Conservation (phyloP, 768 basidiomycete genomes). For the Chalciporus chontae region DNA sequence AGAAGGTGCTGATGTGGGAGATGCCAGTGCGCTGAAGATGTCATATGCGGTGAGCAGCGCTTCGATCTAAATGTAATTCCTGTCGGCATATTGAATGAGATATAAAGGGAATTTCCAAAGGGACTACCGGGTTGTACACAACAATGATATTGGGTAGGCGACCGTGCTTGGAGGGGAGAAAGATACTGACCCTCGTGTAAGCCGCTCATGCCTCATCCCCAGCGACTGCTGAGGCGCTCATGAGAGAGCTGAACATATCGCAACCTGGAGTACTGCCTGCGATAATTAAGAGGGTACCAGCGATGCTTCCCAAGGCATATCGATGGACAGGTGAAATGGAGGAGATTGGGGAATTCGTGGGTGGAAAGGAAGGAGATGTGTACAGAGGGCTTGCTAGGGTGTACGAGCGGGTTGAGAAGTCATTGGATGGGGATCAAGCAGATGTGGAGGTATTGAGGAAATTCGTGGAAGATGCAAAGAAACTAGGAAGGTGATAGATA, state of each 20-base stretch:
- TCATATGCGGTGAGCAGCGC: conserved; percentile 50
- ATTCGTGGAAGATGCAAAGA: conserved; percentile 47
- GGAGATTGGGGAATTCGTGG: conserved; percentile 57
- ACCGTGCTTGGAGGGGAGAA: background rate
- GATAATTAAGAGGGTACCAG: conserved; percentile 37
- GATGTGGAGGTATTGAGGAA: conserved; percentile 40
- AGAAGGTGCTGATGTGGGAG: conserved; percentile 48
- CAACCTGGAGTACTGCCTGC: conserved; percentile 43
- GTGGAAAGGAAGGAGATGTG: conserved; percentile 40
- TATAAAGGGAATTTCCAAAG: conserved; percentile 53
- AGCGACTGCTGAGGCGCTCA: conserved; percentile 54
- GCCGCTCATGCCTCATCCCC: conserved; percentile 57
- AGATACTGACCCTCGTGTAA: conserved; percentile 18
- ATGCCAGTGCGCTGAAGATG: conserved; percentile 63
- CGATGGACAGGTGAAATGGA: conserved; percentile 63
- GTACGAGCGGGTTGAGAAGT: conserved; percentile 42
- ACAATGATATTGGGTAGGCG: conserved; percentile 52
- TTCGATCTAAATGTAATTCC: background rate
- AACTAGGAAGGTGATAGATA: background rate
- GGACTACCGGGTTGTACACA: conserved; percentile 47
- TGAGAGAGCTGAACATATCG: conserved; percentile 45
- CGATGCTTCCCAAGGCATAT: conserved; percentile 61
- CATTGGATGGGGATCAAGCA: conserved; percentile 34
- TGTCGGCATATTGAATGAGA: background rate
- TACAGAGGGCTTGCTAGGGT: conserved; percentile 46